Conservation (phyloP, 495 filamentous ascomycete species). For the Durotheca rogersii region DNA sequence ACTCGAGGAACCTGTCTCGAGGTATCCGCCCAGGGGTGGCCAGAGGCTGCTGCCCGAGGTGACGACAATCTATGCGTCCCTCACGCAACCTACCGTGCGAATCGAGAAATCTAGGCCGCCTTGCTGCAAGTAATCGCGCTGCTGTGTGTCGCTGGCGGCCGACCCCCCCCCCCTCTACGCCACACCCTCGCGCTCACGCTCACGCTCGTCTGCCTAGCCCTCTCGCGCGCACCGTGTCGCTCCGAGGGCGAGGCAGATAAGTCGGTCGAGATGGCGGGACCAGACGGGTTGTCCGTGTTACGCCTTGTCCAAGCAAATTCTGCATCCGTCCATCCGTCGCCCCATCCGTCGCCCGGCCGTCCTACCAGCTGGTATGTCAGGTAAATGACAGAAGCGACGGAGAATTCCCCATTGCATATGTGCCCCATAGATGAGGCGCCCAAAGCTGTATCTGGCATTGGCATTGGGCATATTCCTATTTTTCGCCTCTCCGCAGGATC, state of each 20-base stretch:
- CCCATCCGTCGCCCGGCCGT: constrained; percentile 1
- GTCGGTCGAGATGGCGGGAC: constrained; percentile 10
- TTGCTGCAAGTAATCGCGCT: constrained; percentile 22
- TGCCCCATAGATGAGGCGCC: constrained; percentile 15
- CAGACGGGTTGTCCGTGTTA: constrained; percentile 15
- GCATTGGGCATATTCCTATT: constrained; percentile 12
- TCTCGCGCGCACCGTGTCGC: constrained; percentile 3
- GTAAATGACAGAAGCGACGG: constrained; percentile 1
- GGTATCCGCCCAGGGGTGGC: background rate
- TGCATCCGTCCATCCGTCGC: background rate
- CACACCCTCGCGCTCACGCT: background rate
- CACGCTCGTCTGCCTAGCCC: background rate
- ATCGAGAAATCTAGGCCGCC: constrained; percentile 19
- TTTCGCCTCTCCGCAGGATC: constrained; percentile 16
- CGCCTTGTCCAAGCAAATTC: constrained; percentile 4
- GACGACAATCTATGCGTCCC: constrained; percentile 4
- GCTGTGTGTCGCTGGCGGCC: constrained; percentile 10
- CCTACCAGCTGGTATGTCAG: constrained; percentile 3
- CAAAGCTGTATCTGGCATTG: constrained; percentile 8
- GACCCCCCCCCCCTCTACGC: constrained; percentile 1
- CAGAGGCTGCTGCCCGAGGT: background rate
- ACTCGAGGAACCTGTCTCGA: constrained; percentile 12
- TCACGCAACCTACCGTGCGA: constrained; percentile 10
- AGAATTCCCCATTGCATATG: constrained; percentile 6
- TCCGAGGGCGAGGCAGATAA: background rate